Percentiles rank a stretch among this genome's conserved stretches.
These are phyloP conservation scores for Coemansia sp. DNA, from an alignment of 192 early-diverging fungal genomes.

Conservation along the genomic window DNA sequence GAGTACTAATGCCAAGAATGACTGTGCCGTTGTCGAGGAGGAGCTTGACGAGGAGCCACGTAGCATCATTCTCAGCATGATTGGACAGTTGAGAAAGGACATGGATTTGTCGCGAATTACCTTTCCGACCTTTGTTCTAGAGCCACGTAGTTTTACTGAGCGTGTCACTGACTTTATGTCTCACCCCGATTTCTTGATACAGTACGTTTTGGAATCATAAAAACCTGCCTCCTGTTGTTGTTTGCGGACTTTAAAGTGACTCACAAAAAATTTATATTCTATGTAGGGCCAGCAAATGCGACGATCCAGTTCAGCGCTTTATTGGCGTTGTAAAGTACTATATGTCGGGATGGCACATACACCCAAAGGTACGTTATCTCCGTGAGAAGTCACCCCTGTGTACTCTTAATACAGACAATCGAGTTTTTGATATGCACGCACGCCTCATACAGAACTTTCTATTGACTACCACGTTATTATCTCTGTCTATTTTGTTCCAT, in stretches of 20 bases:
- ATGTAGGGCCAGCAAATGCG: slow-evolving; percentile 66
- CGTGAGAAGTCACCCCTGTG: neutral
- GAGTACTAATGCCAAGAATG: slow-evolving; percentile 26
- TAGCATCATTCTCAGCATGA: slow-evolving; percentile 85
- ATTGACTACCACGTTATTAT: neutral
- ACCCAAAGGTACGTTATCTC: slow-evolving; percentile 69
- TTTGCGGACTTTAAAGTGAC: neutral
- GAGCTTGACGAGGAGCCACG: slow-evolving; percentile 80
- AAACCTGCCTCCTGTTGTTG: neutral
- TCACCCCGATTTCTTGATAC: slow-evolving; percentile 79
- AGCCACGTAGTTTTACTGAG: slow-evolving; percentile 92
- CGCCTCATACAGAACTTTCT: neutral
- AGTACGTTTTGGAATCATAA: slow-evolving; percentile 53
- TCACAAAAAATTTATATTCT: neutral
- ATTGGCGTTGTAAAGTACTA: slow-evolving; percentile 83
- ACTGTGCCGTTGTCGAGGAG: slow-evolving; percentile 62
- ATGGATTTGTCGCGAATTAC: slow-evolving; percentile 92
- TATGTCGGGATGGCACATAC: slow-evolving; percentile 91
- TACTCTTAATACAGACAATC: neutral
- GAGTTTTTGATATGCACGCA: neutral
- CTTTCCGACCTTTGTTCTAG: slow-evolving; percentile 95
- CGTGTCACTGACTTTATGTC: slow-evolving; percentile 96
- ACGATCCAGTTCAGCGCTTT: slow-evolving; percentile 77
- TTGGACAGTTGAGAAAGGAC: slow-evolving; percentile 84
- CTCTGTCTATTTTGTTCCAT: neutral